Evolutionary conservation across 2,329 filamentous ascomycete species (phyloP), one percentile per base, ranked within the genome.

Genomic region (Periconia sp.): DNA sequence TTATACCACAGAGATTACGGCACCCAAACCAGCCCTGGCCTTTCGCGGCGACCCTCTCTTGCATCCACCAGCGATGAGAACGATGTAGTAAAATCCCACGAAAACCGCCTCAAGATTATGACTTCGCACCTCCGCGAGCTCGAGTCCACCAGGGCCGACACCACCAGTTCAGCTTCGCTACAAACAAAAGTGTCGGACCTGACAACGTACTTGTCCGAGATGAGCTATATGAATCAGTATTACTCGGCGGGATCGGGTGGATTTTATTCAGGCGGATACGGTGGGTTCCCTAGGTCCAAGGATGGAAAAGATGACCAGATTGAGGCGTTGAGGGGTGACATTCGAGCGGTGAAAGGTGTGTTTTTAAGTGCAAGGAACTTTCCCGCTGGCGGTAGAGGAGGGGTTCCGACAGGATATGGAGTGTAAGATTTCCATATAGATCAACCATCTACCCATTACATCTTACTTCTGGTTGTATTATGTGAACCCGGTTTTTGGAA

Each of bases 1-100:
- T 82, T 92, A 57, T 94, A 91, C 74, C 89, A 92, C 71, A 85
- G 89, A 44, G 90, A 94, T 67, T 82, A 91, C 55, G 89, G 89
- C 58, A 89, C 90, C 1, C 90, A 94, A 72, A 94, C 90, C 0
- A 86, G 85, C 0, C 79, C 79, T 1, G 76, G 76, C 0, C 70
- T 79, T 2, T 79, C 79, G 3, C 75, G 77, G 6, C 62, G 72
- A 20, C 61, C 70, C 3, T 70, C 71, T 1, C 55, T 67, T 10
- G 58, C 66, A 8, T 56, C 63, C 6, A 49, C 63, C 6, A 40
- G 55, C 2, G 60, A 68, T 27, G 55, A 59, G 14, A 68, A 72
- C 52, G 56, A 66, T 23, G 56, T 69, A 3, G 64, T 73, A 11
- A 65, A 63, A 44, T 63, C 59, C 10, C 78, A 83, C 48, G 65